phyloP scores from a whole-genome alignment of 805 yeast genomes.

The Jamesozyma lodderae region DNA sequence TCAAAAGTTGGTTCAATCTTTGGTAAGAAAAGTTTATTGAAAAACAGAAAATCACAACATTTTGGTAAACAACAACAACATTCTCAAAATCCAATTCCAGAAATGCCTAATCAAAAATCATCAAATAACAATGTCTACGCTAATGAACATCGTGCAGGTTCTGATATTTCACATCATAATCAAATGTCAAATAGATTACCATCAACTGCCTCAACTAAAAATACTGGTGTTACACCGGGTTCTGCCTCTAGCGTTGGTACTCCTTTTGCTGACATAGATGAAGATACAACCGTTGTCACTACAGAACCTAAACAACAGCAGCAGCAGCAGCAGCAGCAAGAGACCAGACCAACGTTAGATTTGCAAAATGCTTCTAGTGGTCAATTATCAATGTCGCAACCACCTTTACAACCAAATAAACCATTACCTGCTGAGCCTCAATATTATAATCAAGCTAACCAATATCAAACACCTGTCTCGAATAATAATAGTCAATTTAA shows the following conservation, averaged over 20 bases:
- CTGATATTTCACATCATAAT: too few species aligned
- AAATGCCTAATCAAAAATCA: not conserved
- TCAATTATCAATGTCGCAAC: slow-evolving; percentile 24
- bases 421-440: slow-evolving; percentile 18
- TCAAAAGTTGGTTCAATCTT: slow-evolving; percentile 72
- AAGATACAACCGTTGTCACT: not conserved
- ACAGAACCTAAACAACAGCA: not conserved
- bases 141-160: too few species aligned
- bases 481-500: not conserved
- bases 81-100: slow-evolving; percentile 5
- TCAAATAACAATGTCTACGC: not conserved
- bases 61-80: slow-evolving; percentile 4
- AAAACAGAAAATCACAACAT: slow-evolving; percentile 20
- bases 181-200: too few species aligned
- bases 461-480: not conserved
- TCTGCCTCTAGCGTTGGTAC: not conserved
- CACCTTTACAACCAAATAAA: slow-evolving; percentile 31
- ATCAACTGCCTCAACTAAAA: not conserved
- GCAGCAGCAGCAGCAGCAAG: not conserved
- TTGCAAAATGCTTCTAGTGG: not conserved
- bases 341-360: not conserved
- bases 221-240: not conserved
- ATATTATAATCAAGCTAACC: slow-evolving; percentile 1
- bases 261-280: slow-evolving; percentile 2
- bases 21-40: slow-evolving; percentile 49